Evolutionary conservation across 176 grass and related monocot genomes (phyloP).

Genomic region (Cocos nucifera): DNA sequence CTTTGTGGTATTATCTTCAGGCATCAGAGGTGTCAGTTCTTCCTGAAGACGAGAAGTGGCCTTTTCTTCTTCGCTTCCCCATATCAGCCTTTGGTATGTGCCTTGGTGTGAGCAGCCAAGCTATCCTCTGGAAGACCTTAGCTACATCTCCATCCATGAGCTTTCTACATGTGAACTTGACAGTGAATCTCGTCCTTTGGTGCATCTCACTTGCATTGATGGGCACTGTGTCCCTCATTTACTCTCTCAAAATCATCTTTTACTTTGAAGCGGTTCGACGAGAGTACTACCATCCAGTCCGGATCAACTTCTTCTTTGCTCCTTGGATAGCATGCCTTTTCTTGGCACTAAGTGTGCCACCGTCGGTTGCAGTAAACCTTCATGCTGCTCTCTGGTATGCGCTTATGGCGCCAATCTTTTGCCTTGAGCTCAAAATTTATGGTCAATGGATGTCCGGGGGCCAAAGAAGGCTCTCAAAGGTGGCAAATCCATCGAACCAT

Average conservation of each 20-base stretch:
- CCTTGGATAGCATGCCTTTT: slow-evolving; percentile 83
- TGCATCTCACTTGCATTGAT: slow-evolving; percentile 43
- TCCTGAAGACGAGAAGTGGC: slow-evolving; percentile 78
- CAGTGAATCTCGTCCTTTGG: slow-evolving; percentile 56
- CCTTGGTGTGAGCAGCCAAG: slow-evolving; percentile 82
- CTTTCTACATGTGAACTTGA: slow-evolving; percentile 58
- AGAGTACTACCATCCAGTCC: slow-evolving; percentile 86
- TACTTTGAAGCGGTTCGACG: slow-evolving; percentile 80
- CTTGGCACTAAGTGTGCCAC: slow-evolving; percentile 43
- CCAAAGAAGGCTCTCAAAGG: slow-evolving; percentile 59
- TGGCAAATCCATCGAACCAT: slow-evolving; percentile 87
- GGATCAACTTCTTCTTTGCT: slow-evolving; percentile 97
- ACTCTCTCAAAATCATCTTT: slow-evolving; percentile 75
- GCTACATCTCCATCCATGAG: slow-evolving; percentile 35
- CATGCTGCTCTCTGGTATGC: slow-evolving; percentile 41
- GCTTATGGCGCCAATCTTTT: slow-evolving; percentile 79
- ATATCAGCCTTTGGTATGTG: slow-evolving; percentile 86
- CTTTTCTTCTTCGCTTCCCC: slow-evolving; percentile 86
- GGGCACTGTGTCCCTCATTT: slow-evolving; percentile 45
- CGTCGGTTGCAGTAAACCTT: slow-evolving; percentile 6
- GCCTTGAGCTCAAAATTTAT: slow-evolving; percentile 91
- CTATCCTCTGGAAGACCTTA: slow-evolving; percentile 89
- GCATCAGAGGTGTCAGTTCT: slow-evolving; percentile 68
- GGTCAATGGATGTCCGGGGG: slow-evolving; percentile 97
- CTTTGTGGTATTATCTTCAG: slow-evolving; percentile 6